Percentiles rank a stretch among this genome's conserved stretches.
Evolutionary conservation across 2,329 filamentous ascomycete species (phyloP).

Genomic region (Aspergillus caelatus): DNA sequence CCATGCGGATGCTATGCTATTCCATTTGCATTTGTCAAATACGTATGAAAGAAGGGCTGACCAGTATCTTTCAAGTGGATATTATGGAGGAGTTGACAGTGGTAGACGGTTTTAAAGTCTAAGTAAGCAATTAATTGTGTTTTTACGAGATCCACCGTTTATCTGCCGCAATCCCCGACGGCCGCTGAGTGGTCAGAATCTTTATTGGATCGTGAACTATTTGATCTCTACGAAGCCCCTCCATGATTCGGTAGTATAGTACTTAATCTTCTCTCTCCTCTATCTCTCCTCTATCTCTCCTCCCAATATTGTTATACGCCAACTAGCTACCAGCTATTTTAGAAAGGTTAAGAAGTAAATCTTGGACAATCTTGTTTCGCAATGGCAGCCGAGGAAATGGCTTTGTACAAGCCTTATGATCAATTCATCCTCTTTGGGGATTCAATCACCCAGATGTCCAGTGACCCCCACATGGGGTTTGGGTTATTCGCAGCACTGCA

Average conservation of each 20-base stretch:
- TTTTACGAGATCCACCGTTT: not conserved
- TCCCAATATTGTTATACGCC: not conserved
- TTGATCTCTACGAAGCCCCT: not conserved
- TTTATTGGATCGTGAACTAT: not conserved
- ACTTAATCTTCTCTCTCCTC: not conserved
- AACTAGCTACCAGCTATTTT: not conserved
- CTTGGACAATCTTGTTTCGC: not conserved
- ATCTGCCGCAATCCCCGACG: not conserved
- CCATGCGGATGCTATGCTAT: not conserved
- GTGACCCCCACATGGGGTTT: constrained; percentile 66
- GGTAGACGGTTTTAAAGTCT: not conserved
- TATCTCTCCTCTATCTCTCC: not conserved
- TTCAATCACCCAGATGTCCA: constrained; percentile 76
- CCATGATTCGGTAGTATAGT: not conserved
- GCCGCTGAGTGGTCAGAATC: not conserved
- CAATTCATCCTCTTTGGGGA: constrained; percentile 88
- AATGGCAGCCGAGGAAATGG: constrained; percentile 16
- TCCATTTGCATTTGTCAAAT: not conserved
- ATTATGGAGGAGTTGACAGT: not conserved
- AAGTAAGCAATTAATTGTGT: not conserved
- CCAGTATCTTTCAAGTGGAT: not conserved
- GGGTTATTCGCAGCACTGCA: constrained; percentile 74
- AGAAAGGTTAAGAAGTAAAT: not conserved
- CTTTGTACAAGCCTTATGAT: constrained; percentile 55
- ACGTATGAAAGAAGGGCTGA: not conserved